Conservation (phyloP, 352 stramenopile species). For the Thalassiosira livingstoniorum region DNA sequence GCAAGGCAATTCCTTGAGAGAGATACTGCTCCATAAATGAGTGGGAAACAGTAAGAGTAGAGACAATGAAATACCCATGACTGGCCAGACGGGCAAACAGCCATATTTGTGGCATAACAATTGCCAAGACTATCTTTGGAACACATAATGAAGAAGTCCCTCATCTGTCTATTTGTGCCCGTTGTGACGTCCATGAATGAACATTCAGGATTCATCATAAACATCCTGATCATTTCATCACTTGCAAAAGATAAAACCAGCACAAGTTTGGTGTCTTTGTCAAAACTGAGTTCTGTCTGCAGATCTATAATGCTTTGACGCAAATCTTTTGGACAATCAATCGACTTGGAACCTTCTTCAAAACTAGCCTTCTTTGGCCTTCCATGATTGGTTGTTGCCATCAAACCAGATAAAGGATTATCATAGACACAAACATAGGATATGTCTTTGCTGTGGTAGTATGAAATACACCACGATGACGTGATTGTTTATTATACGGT, state of each 20-base stretch:
- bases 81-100: constrained; percentile 7
- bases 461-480: not conserved
- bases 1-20: not conserved
- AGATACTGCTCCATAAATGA: not conserved
- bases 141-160: constrained; percentile 6
- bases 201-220: constrained; percentile 13
- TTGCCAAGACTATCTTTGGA: not conserved
- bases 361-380: not conserved
- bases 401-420: not conserved
- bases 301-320: not conserved
- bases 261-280: not conserved
- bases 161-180: constrained; percentile 1
- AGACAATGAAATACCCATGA: constrained; percentile 17
- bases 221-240: constrained; percentile 14
- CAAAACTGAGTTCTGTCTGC: not conserved
- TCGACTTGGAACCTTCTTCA: not conserved
- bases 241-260: constrained; percentile 1
- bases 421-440: not conserved
- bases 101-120: constrained; percentile 8
- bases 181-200: constrained; percentile 18
- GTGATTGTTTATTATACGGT: not conserved
- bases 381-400: not conserved
- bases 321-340: not conserved
- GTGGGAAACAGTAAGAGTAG: not conserved
- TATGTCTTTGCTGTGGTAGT: not conserved